phyloP scores from a whole-genome alignment of 441 rosid species.

The Pelargonium citronellum region DNA sequence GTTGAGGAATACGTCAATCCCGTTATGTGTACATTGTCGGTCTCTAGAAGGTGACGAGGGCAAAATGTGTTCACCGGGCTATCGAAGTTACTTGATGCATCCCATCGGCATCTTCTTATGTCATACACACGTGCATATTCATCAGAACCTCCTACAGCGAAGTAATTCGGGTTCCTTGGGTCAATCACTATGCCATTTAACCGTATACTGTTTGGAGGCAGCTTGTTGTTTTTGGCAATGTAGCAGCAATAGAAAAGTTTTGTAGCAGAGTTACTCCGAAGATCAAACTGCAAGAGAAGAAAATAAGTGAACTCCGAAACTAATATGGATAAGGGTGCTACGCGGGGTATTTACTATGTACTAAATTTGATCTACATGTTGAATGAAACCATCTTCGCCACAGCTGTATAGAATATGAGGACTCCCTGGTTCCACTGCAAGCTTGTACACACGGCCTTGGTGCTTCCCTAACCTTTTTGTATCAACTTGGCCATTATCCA shows the following conservation, averaged over 20 bases:
- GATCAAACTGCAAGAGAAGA: slow-evolving; percentile 49
- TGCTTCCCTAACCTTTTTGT: slow-evolving; percentile 55
- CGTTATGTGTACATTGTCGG: slow-evolving; percentile 42
- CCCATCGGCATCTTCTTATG: slow-evolving; percentile 41
- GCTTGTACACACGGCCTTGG: slow-evolving; percentile 45
- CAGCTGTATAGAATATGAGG: slow-evolving; percentile 61
- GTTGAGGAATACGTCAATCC: slow-evolving; percentile 59
- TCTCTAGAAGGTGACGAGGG: slow-evolving; percentile 42
- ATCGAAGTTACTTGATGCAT: slow-evolving; percentile 35
- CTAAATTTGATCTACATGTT: slow-evolving; percentile 46
- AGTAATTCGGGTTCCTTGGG: slow-evolving; percentile 52
- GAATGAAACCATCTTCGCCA: slow-evolving; percentile 71
- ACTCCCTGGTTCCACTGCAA: slow-evolving; percentile 70
- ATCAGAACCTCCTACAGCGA: slow-evolving; percentile 59
- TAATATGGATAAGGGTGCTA: slow-evolving; percentile 4
- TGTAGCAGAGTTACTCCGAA: slow-evolving; percentile 39
- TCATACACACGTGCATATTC: slow-evolving; percentile 57
- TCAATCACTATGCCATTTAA: slow-evolving; percentile 50
- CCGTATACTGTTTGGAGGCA: slow-evolving; percentile 34
- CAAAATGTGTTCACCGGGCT: slow-evolving; percentile 49
- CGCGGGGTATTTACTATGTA: not conserved
- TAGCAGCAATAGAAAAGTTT: slow-evolving; percentile 47
- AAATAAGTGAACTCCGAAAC: slow-evolving; percentile 13
- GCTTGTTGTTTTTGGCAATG: slow-evolving; percentile 35
- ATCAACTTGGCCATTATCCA: slow-evolving; percentile 42